phyloP scores from a whole-genome alignment of 2,329 filamentous ascomycete genomes.

The Sclerotinia sclerotiorum region DNA sequence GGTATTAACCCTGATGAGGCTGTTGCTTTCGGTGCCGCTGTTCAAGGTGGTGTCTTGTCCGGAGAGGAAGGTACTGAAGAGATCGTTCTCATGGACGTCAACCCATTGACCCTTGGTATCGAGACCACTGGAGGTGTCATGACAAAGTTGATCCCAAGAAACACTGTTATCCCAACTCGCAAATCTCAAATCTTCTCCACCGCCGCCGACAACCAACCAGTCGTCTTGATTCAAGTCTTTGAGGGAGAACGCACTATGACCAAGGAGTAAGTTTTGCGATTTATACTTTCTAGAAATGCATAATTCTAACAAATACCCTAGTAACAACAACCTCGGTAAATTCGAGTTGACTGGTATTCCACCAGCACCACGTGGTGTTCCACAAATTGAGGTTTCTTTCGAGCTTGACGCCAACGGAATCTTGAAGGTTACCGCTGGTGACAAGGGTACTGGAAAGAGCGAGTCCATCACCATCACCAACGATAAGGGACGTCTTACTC shows the following conservation, averaged over 20 bases:
- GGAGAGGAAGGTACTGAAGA: constrained; percentile 80
- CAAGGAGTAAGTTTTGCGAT: constrained; percentile 42
- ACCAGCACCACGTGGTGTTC: constrained; percentile 90
- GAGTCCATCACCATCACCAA: constrained; percentile 99
- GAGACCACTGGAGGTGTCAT: constrained; percentile 97
- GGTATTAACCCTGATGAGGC: constrained; percentile 99
- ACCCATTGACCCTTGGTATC: constrained; percentile 93
- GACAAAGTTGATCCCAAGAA: constrained; percentile 93
- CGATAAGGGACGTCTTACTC: constrained; percentile 95
- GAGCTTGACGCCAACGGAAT: constrained; percentile 99
- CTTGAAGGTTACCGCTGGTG: constrained; percentile 89
- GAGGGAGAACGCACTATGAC: constrained; percentile 94
- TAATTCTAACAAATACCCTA: constrained; percentile 41
- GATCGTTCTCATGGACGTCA: constrained; percentile 94
- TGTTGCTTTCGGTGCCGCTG: constrained; percentile 94
- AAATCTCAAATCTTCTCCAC: constrained; percentile 99
- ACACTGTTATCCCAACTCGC: constrained; percentile 91
- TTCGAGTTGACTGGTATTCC: constrained; percentile 97
- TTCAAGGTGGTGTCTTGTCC: constrained; percentile 93
- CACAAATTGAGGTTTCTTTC: constrained; percentile 97
- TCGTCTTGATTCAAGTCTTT: constrained; percentile 91
- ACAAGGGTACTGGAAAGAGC: constrained; percentile 97
- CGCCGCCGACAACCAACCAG: constrained; percentile 93
- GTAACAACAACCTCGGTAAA: constrained; percentile 97
- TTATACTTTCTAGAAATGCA: not conserved